Percentiles rank a stretch among this genome's conserved stretches.
These are phyloP conservation scores for Metschnikowia peoriensis DNA, from an alignment of 805 yeast species.

Conservation along the genomic window DNA sequence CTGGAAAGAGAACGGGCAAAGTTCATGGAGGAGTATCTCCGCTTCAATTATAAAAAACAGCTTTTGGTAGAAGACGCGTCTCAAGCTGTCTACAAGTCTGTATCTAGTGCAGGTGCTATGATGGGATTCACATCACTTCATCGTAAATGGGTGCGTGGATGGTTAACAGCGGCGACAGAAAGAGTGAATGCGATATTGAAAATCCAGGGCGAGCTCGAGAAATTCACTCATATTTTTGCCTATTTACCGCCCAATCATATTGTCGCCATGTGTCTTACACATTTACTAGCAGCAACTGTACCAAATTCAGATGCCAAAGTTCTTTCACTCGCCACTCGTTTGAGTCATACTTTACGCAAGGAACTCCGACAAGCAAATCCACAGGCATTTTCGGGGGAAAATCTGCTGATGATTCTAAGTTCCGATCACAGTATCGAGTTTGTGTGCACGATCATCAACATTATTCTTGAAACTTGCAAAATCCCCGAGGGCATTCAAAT, in stretches of 20 bases:
- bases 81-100: constrained; percentile 4
- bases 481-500: constrained; percentile 5
- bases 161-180: constrained; percentile 1
- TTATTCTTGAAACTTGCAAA: constrained; percentile 16
- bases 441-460: constrained; percentile 18
- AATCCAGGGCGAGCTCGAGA: constrained; percentile 2
- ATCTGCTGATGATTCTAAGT: constrained; percentile 11
- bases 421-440: constrained; percentile 22
- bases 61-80: constrained; percentile 27
- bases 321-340: constrained; percentile 15
- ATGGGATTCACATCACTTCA: constrained; percentile 7
- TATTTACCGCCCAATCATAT: constrained; percentile 17
- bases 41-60: constrained; percentile 26
- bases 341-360: background rate
- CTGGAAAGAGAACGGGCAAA: constrained; percentile 10
- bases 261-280: constrained; percentile 20
- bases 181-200: constrained; percentile 9
- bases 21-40: constrained; percentile 26
- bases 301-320: constrained; percentile 18
- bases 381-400: background rate
- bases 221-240: constrained; percentile 16
- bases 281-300: constrained; percentile 21
- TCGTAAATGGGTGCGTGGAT: constrained; percentile 6
- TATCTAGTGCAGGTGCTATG: background rate
- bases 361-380: constrained; percentile 1